phyloP scores from a whole-genome alignment of 306 rosid species.

The Styphnolobium japonicum region DNA sequence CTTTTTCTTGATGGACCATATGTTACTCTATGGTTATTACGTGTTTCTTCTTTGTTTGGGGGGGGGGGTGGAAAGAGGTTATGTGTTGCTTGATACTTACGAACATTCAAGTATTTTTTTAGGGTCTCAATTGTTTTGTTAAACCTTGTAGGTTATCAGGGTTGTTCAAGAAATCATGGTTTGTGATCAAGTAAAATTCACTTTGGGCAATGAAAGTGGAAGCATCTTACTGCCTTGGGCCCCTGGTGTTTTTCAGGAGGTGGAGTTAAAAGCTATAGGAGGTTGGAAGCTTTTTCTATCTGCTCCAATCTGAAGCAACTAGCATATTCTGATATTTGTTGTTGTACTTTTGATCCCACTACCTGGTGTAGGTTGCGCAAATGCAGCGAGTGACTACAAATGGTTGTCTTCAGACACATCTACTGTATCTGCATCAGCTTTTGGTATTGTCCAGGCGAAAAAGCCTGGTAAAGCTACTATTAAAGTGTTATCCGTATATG shows the following conservation, averaged over 20 bases:
- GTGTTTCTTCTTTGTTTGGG: background rate
- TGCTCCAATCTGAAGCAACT: constrained; percentile 30
- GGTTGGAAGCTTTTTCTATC: constrained; percentile 53
- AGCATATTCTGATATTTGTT: constrained; percentile 21
- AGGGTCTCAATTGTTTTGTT: constrained; percentile 31
- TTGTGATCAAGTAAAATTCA: constrained; percentile 73
- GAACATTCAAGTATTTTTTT: background rate
- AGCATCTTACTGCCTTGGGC: constrained; percentile 81
- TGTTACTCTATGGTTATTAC: constrained; percentile 2
- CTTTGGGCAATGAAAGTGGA: constrained; percentile 45
- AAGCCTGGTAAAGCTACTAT: constrained; percentile 86
- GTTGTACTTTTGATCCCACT: constrained; percentile 15
- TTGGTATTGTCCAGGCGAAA: constrained; percentile 87
- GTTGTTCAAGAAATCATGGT: constrained; percentile 67
- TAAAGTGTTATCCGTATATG: constrained; percentile 66
- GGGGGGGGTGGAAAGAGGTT: background rate
- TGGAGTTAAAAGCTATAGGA: constrained; percentile 73
- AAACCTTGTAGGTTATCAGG: constrained; percentile 50
- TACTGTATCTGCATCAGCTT: constrained; percentile 66
- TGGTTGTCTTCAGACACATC: constrained; percentile 82
- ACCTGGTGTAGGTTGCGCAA: constrained; percentile 70
- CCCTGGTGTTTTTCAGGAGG: constrained; percentile 80
- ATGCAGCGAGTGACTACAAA: constrained; percentile 66
- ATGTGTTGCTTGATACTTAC: constrained; percentile 3
- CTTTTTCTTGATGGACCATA: constrained; percentile 4